Percentiles rank a stretch among this genome's conserved stretches.
Conservation (phyloP, 345 rosid genomes). For the Passiflora organensis region DNA sequence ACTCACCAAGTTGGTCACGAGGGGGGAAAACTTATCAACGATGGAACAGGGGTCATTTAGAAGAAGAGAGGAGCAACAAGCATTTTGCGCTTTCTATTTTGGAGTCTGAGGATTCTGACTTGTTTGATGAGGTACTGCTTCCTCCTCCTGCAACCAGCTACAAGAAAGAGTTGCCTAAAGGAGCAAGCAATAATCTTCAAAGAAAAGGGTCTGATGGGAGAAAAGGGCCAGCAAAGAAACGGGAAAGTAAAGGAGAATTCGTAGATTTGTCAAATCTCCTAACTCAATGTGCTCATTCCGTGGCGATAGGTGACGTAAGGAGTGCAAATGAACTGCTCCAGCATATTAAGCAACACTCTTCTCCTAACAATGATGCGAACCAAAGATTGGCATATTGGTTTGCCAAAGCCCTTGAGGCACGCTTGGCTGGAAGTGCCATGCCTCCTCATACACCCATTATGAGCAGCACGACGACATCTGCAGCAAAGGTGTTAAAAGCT, state of each 20-base stretch:
- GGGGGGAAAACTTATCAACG: constrained; percentile 43
- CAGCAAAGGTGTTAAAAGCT: constrained; percentile 50
- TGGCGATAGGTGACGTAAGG: constrained; percentile 20
- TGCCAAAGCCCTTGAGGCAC: constrained; percentile 52
- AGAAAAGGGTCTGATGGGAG: constrained; percentile 27
- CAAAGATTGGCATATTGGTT: constrained; percentile 62
- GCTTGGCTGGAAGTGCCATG: constrained; percentile 36
- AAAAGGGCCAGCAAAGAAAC: constrained; percentile 36
- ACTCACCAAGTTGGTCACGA: constrained; percentile 14
- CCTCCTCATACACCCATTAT: constrained; percentile 26
- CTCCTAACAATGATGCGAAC: constrained; percentile 26
- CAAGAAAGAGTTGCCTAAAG: constrained; percentile 32
- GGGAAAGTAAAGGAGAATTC: constrained; percentile 29
- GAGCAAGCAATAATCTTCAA: constrained; percentile 20
- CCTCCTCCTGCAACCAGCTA: constrained; percentile 15
- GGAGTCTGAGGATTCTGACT: constrained; percentile 33
- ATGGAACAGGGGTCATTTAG: constrained; percentile 13
- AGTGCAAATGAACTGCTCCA: constrained; percentile 19
- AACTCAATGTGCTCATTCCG: constrained; percentile 50
- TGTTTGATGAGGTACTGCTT: constrained; percentile 52
- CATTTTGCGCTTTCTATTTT: constrained; percentile 41
- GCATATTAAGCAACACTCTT: constrained; percentile 27
- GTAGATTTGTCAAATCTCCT: constrained; percentile 52
- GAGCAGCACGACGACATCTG: constrained; percentile 20
- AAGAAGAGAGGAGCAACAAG: constrained; percentile 44